Conservation (phyloP, 768 basidiomycete species). For the Boletus coccyginus region DNA sequence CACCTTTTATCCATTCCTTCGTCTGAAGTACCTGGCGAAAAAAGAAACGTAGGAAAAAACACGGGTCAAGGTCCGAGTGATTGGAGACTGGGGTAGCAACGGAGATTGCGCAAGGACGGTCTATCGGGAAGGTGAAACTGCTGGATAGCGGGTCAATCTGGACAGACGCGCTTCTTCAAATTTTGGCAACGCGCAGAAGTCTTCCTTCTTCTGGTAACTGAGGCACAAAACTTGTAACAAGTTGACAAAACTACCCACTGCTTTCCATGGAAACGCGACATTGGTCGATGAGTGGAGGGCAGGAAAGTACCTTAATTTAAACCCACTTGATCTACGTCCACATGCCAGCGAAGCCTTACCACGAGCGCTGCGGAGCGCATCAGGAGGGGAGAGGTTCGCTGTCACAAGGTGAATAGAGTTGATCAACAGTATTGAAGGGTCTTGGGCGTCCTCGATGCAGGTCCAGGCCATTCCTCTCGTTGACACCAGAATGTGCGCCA, state of each 20-base stretch:
- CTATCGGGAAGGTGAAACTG: not conserved
- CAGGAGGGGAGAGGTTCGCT: too few relatives aligned
- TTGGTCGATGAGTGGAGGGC: not conserved
- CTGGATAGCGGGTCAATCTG: not conserved
- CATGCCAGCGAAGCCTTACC: too few relatives aligned
- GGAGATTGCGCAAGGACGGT: not conserved
- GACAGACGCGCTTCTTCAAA: not conserved
- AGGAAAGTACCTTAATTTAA: not conserved
- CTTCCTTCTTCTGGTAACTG: not conserved
- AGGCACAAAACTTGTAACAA: not conserved
- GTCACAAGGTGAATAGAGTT: too few relatives aligned
- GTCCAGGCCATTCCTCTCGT: too few relatives aligned
- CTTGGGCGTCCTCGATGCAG: too few relatives aligned
- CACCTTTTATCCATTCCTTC: conserved; percentile 2
- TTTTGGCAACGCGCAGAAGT: not conserved
- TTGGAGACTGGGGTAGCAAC: not conserved
- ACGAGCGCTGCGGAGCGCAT: too few relatives aligned
- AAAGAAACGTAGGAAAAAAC: not conserved
- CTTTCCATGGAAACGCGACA: not conserved
- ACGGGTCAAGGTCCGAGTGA: too few relatives aligned
- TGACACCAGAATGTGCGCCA: too few relatives aligned
- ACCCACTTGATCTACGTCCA: not conserved
- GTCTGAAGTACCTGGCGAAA: not conserved
- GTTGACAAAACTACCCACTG: not conserved
- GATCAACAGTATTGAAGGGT: too few relatives aligned